A percentile compares a stretch with the other conserved stretches of the same genome.
phyloP scores from a whole-genome alignment of 352 stramenopile species.

The Globisporangium yorkense region DNA sequence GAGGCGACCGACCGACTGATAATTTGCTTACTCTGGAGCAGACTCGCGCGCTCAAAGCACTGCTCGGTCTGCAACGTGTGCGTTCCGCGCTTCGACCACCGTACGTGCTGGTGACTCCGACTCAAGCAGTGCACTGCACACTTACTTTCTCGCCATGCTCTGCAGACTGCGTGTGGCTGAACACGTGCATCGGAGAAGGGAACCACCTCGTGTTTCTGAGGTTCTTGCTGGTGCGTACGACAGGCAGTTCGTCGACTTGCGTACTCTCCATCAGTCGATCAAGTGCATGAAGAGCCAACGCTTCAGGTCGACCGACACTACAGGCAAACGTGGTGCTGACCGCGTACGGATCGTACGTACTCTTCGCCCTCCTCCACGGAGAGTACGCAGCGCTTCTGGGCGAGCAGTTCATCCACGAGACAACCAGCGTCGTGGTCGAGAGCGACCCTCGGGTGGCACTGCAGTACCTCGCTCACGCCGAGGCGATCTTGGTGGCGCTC shows the following conservation, averaged over 20 bases:
- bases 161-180: conserved; percentile 54
- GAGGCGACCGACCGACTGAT: too few relatives aligned
- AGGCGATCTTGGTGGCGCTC: conserved; percentile 33
- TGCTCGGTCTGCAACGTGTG: conserved; percentile 62
- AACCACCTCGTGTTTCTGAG: conserved; percentile 53
- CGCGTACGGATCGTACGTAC: conserved; percentile 42
- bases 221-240: conserved; percentile 36
- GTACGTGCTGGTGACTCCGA: conserved; percentile 10
- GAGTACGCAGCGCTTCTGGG: conserved; percentile 33
- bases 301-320: not conserved
- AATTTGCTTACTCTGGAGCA: conserved; percentile 3
- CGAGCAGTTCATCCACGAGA: conserved; percentile 40
- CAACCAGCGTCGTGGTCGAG: conserved; percentile 25
- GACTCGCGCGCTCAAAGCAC: conserved; percentile 62
- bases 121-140: too few relatives aligned
- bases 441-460: conserved; percentile 34
- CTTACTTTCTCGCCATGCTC: too few relatives aligned
- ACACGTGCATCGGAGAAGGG: conserved; percentile 55
- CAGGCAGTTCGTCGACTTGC: not conserved
- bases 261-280: too few relatives aligned
- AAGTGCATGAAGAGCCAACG: not conserved
- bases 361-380: conserved; percentile 35
- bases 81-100: conserved; percentile 60
- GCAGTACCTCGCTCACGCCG: conserved; percentile 42
- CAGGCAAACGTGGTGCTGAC: conserved; percentile 50